Evolutionary conservation across 2,329 filamentous ascomycete genomes (phyloP).

Genomic region (Teratosphaeria gauchensis): DNA sequence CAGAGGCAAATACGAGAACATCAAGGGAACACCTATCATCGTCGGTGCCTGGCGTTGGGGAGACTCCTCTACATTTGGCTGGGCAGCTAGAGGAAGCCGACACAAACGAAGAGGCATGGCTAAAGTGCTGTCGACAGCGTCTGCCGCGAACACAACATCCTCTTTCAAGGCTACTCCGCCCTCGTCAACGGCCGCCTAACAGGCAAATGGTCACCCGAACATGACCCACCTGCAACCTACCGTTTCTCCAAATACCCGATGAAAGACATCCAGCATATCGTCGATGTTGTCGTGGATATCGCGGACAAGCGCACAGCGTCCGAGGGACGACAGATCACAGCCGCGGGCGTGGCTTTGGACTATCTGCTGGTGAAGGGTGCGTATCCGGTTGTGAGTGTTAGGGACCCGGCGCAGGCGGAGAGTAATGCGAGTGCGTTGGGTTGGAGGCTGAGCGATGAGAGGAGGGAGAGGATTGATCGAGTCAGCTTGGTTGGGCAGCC

Average conservation of each 20-base stretch:
- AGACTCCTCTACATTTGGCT: not conserved
- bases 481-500: slow-evolving; percentile 33
- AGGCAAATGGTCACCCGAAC: not conserved
- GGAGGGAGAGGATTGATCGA: slow-evolving; percentile 33
- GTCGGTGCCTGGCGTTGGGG: not conserved
- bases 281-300: not conserved
- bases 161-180: not conserved
- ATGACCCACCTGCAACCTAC: not conserved
- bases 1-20: not conserved
- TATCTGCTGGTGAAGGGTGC: slow-evolving; percentile 32
- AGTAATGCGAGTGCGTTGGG: slow-evolving; percentile 32
- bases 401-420: slow-evolving; percentile 32
- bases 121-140: not conserved
- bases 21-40: not conserved
- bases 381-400: slow-evolving; percentile 33
- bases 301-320: not conserved
- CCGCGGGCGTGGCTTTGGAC: not conserved
- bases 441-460: slow-evolving; percentile 33
- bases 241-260: not conserved
- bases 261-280: not conserved
- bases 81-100: not conserved
- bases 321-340: not conserved
- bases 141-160: not conserved
- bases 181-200: not conserved
- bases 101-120: not conserved